Percentiles rank a stretch among this genome's conserved stretches.
Conservation (phyloP, 345 rosid species). For the Odontarrhena argentea region DNA sequence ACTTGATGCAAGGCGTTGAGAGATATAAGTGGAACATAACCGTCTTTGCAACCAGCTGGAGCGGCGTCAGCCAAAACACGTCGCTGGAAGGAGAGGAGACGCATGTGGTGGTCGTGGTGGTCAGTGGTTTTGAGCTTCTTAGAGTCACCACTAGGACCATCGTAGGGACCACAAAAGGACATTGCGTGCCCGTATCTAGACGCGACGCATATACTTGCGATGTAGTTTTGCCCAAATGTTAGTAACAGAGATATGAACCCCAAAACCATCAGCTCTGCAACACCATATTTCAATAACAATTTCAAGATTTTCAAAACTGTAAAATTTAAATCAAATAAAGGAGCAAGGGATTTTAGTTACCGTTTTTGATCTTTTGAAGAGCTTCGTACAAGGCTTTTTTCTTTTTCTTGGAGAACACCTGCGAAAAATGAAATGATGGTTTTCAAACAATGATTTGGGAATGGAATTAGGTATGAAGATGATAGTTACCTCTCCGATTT, state of each 20-base stretch:
- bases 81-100: slow-evolving; percentile 33
- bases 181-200: slow-evolving; percentile 57
- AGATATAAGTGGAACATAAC: slow-evolving; percentile 78
- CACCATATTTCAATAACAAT: too few relatives aligned
- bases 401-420: slow-evolving; percentile 53
- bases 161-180: slow-evolving; percentile 67
- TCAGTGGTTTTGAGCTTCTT: slow-evolving; percentile 24
- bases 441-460: too few relatives aligned
- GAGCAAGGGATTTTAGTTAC: slow-evolving; percentile 39
- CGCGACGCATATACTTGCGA: slow-evolving; percentile 66
- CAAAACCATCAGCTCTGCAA: slow-evolving; percentile 88
- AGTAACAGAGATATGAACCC: slow-evolving; percentile 86
- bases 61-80: slow-evolving; percentile 47
- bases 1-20: slow-evolving; percentile 80
- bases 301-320: too few relatives aligned
- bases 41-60: slow-evolving; percentile 36
- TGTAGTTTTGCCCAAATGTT: slow-evolving; percentile 83
- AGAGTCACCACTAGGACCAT: background rate
- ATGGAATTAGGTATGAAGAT: too few relatives aligned
- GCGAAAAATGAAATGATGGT: slow-evolving; percentile 2
- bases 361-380: slow-evolving; percentile 78
- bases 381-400: slow-evolving; percentile 80
- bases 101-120: slow-evolving; percentile 15
- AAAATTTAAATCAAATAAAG: too few relatives aligned
- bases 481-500: slow-evolving; percentile 50